Evolutionary conservation across 106 monocot species (phyloP), one percentile per base, ranked within the genome.

Genomic region (Dendrobium officinale): DNA sequence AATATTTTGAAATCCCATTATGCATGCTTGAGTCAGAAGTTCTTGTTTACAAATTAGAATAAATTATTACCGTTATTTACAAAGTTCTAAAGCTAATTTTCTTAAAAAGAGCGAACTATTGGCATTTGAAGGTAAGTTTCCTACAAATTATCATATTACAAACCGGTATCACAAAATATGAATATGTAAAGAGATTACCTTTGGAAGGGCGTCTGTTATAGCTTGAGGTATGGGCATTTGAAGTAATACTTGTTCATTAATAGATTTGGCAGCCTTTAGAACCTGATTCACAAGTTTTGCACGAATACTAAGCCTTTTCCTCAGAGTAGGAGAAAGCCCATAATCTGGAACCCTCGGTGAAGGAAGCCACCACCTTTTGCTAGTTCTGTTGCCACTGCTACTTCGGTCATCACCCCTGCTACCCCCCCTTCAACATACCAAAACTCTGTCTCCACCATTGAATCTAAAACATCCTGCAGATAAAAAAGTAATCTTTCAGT

Each of bases 311-410:
- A 99, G 83, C 78, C 83, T 90, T 85, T 89, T 95, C 20, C 99
- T 84, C 48, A 88, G 87, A 70, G 78, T 66, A 41, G 80, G 18
- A 19, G 99, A 93, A 77, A 99, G 88, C 5, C 99, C 99, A 33
- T 84, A 72, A 0, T 91, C 90, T 8, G 99, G 93, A 68, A 99
- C 87, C 58, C 90, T 74, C 27, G 91, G 93, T 26, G 89, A 88
- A 37, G 99, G 99, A n/a, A 95, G 85, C 99, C 99, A 99, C 95
- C 99, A 99, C 64, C 85, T 93, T 82, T 91, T 93, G 85, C 78
- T 89, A 31, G 24, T 74, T 73, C 77, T 86, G 18, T 22, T 77
- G 40, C 80, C 80, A 55, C 13, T 54, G 33, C 55, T 56, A 19
- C 75, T 72, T 33, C 77, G 40, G 10, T 82, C 91, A 80, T 89